Percentiles rank a stretch among this genome's conserved stretches.
These are phyloP conservation scores for Cubamyces sp. DNA, from an alignment of 768 basidiomycete species.

Conservation along the genomic window DNA sequence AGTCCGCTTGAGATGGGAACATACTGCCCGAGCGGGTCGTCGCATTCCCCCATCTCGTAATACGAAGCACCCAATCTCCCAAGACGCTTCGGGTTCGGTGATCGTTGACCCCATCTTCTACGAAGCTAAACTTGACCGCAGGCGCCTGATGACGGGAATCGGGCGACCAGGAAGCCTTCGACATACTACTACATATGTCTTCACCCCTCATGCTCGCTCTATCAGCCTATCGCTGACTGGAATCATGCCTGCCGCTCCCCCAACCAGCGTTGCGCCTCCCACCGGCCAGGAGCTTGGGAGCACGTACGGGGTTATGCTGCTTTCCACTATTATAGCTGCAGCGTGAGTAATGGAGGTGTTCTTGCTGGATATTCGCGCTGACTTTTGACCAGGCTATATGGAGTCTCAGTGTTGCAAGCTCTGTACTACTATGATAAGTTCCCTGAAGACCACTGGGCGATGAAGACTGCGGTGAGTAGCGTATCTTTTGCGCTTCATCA, in stretches of 20 bases:
- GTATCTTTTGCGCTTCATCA: too few species aligned
- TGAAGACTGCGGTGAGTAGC: constrained; percentile 2
- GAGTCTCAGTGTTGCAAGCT: constrained; percentile 13
- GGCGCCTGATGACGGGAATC: background rate
- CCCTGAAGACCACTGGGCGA: constrained; percentile 12
- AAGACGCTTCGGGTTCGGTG: background rate
- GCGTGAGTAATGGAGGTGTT: constrained; percentile 2
- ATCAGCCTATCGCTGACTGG: background rate
- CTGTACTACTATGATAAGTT: constrained; percentile 14
- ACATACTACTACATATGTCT: background rate
- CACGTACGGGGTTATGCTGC: constrained; percentile 25
- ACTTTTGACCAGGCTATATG: constrained; percentile 7
- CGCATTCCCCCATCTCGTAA: background rate
- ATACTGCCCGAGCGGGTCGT: too few species aligned
- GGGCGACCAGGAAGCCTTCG: too few species aligned
- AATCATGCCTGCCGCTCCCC: background rate
- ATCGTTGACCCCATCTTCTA: too few species aligned
- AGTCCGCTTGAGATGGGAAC: too few species aligned
- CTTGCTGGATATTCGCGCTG: too few species aligned
- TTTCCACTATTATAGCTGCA: constrained; percentile 21
- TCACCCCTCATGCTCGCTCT: background rate
- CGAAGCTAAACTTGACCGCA: too few species aligned
- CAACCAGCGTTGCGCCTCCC: background rate
- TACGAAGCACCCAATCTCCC: background rate
- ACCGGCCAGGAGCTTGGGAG: constrained; percentile 13